Evolutionary conservation across 2,329 filamentous ascomycete species (phyloP), one percentile per base, ranked within the genome.

Genomic region (Diaporthe sp.): DNA sequence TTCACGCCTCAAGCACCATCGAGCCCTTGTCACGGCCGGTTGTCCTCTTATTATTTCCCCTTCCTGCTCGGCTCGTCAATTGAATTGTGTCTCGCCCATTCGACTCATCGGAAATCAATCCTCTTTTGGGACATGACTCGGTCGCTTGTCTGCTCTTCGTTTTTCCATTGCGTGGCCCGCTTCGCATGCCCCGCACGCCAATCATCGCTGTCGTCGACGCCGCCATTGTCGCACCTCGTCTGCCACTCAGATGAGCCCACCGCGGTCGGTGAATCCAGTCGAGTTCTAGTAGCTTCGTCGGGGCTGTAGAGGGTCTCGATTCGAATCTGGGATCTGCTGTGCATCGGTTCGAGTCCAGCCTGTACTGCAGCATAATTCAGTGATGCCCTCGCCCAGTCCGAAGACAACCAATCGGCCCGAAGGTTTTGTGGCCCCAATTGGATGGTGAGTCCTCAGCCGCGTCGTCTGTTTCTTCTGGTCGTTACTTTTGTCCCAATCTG

Each of bases 111-210:
- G 58, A 51, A 47, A 55, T 65, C 58, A n/a, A 58, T n/a, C 31
- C 68, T 71, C 73, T 57, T 65, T 71, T 65, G 73, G 73, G 75
- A 73, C 73, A 75, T 76, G 75, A 72, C 73, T 72, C 55, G 57
- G 22, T 31, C 42, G 34, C 34, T 34, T 49, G 28, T 51, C 73
- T 71, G 60, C 47, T 71, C 58, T 75, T 61, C 67, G 67, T 75
- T 47, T 47, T 61, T 53, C 60, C 49, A 39, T 60, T 47, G 67
- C 37, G 65, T 70, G 65, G 65, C 47, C 65, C 65, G 65, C 65
- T 55, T 37, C 49, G 49, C 49, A 22, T 55, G 49, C 49, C 49
- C 65, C 15, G n/a, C 65, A 55, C 65, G 28, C 65, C 65, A 68
- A 55, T 68, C 65, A 53, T 42, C n/a, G 22, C 47, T 42, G 47